Percentiles rank a stretch among this genome's conserved stretches.
These are phyloP conservation scores for Saccharomyces hybrid DNA, from an alignment of 1,139 yeast species.

Conservation along the genomic window DNA sequence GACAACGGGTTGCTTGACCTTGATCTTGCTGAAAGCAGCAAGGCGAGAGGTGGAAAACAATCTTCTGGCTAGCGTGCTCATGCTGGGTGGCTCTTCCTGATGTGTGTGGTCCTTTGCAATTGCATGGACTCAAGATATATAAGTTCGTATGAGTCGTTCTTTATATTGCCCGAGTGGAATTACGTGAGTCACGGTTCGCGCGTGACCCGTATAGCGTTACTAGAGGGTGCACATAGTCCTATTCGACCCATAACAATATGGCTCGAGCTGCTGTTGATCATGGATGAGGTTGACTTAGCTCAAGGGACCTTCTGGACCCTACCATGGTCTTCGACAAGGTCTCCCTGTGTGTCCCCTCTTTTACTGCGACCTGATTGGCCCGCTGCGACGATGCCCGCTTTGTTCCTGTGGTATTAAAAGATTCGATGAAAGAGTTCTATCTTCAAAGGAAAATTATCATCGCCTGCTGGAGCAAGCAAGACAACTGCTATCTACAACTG, in stretches of 20 bases:
- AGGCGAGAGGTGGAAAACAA: slow-evolving; percentile 13
- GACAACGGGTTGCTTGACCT: slow-evolving; percentile 65
- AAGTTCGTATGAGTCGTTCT: background rate
- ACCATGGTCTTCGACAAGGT: background rate
- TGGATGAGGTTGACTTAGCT: background rate
- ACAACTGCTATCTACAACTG: background rate
- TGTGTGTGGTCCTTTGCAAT: background rate
- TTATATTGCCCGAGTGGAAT: background rate
- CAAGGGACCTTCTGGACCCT: background rate
- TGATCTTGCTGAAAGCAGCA: slow-evolving; percentile 40
- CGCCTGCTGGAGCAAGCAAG: background rate
- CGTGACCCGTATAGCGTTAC: background rate
- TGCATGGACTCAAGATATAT: background rate
- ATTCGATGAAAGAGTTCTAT: background rate
- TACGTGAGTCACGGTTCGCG: background rate
- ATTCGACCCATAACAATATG: background rate
- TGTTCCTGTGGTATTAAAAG: background rate
- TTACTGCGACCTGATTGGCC: slow-evolving; percentile 1
- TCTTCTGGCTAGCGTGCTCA: slow-evolving; percentile 11
- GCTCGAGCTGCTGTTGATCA: background rate
- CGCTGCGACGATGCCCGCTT: slow-evolving; percentile 1
- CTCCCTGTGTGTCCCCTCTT: background rate
- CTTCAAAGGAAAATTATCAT: background rate
- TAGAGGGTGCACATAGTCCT: background rate
- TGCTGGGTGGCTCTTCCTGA: background rate